A percentile compares a stretch with the other conserved stretches of the same genome.
Evolutionary conservation across 371 early-diverging fungal genomes (phyloP).

Genomic region (Mortierella sp.): DNA sequence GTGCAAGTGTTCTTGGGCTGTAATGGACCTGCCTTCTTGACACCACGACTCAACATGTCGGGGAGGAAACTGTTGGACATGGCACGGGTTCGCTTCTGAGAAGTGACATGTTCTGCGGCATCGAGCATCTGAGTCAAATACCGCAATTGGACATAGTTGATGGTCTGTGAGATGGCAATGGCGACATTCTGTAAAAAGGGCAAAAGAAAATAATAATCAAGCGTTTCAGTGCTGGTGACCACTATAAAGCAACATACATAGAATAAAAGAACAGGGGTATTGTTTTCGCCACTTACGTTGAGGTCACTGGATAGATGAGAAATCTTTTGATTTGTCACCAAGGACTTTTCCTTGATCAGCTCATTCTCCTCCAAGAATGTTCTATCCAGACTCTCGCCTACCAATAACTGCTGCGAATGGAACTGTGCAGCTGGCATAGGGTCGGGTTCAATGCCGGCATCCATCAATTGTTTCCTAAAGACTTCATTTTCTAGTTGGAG

Average conservation of each 20-base stretch:
- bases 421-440: conserved; percentile 31
- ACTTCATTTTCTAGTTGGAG: conserved; percentile 44
- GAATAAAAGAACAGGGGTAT: too few species aligned
- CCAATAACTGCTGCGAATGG: conserved; percentile 26
- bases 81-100: conserved; percentile 37
- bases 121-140: conserved; percentile 49
- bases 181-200: conserved; percentile 21
- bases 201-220: background rate
- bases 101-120: conserved; percentile 43
- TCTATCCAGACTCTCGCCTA: conserved; percentile 36
- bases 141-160: conserved; percentile 48
- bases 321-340: conserved; percentile 39
- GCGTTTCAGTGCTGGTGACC: too few species aligned
- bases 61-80: conserved; percentile 55
- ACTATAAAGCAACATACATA: too few species aligned
- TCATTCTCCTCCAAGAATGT: conserved; percentile 47
- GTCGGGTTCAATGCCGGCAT: conserved; percentile 43
- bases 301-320: conserved; percentile 33
- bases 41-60: conserved; percentile 46
- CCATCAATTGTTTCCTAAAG: conserved; percentile 41
- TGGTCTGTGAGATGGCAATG: conserved; percentile 46
- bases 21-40: conserved; percentile 33
- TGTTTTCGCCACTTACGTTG: conserved; percentile 20
- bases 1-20: conserved; percentile 27
- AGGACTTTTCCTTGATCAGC: conserved; percentile 24